Conservation (phyloP, 2,329 filamentous ascomycete species). For the Dactylellina haptotyla region DNA sequence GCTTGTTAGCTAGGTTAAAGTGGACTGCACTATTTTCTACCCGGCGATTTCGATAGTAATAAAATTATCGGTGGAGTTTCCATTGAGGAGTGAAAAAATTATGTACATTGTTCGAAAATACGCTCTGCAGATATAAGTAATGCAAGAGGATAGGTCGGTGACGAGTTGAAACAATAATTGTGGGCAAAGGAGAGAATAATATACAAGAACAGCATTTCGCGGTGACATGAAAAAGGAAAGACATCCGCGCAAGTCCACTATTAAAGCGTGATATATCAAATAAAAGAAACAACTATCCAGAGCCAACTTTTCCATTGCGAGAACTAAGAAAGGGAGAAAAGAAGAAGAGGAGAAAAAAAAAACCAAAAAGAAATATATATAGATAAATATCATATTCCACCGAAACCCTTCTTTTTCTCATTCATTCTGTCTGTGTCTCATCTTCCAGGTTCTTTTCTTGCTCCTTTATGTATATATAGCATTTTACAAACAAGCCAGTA, state of each 20-base stretch:
- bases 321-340: not conserved
- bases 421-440: not conserved
- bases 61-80: no score
- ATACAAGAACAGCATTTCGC: conserved; percentile 20
- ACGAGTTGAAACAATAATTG: not conserved
- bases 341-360: not conserved
- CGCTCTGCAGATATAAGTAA: no score
- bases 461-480: not conserved
- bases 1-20: no score
- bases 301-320: not conserved
- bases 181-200: not conserved
- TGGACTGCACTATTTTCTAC: not conserved
- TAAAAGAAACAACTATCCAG: not conserved
- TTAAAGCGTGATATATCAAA: conserved; percentile 5
- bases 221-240: not conserved
- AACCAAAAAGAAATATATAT: not conserved
- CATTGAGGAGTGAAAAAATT: not conserved
- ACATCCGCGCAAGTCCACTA: conserved; percentile 1
- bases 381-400: no score
- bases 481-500: no score
- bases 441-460: not conserved
- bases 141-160: no score
- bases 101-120: no score
- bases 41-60: not conserved
- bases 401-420: not conserved